Conservation (phyloP, 148 eudicot species). For the Rhododendron williamsianum region DNA sequence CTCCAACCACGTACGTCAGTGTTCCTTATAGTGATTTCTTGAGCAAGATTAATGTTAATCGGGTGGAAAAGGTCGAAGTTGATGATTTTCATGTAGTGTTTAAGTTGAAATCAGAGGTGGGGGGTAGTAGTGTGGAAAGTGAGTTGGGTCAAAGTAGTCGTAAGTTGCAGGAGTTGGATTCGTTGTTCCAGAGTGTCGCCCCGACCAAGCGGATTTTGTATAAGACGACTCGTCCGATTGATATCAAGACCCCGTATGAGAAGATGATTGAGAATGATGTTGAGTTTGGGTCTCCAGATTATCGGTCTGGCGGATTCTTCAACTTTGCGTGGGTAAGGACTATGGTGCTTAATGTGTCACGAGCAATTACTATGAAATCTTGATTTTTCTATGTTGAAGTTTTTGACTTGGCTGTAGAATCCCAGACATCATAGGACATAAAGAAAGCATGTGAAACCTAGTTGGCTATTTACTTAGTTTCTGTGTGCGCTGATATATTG, state of each 20-base stretch:
- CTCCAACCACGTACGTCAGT: slow-evolving; percentile 51
- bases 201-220: slow-evolving; percentile 70
- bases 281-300: slow-evolving; percentile 91
- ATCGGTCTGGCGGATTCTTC: slow-evolving; percentile 75
- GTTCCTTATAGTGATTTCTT: slow-evolving; percentile 89
- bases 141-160: slow-evolving; percentile 33
- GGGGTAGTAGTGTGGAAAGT: slow-evolving; percentile 22
- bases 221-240: slow-evolving; percentile 66
- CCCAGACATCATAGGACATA: not conserved
- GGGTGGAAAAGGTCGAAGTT: slow-evolving; percentile 89
- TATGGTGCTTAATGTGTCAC: not conserved
- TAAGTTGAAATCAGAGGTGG: slow-evolving; percentile 59
- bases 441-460: not conserved
- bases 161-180: slow-evolving; percentile 57
- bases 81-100: slow-evolving; percentile 87
- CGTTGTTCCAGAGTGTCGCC: slow-evolving; percentile 46
- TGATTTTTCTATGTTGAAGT: not conserved
- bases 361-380: not conserved
- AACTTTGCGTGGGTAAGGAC: slow-evolving; percentile 80
- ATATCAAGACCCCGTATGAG: slow-evolving; percentile 86
- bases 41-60: slow-evolving; percentile 58
- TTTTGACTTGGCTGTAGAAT: not conserved
- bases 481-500: not conserved
- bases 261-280: slow-evolving; percentile 81
- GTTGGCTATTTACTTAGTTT: not conserved